phyloP scores from a whole-genome alignment of 257 asterid species.

The Vinca minor region DNA sequence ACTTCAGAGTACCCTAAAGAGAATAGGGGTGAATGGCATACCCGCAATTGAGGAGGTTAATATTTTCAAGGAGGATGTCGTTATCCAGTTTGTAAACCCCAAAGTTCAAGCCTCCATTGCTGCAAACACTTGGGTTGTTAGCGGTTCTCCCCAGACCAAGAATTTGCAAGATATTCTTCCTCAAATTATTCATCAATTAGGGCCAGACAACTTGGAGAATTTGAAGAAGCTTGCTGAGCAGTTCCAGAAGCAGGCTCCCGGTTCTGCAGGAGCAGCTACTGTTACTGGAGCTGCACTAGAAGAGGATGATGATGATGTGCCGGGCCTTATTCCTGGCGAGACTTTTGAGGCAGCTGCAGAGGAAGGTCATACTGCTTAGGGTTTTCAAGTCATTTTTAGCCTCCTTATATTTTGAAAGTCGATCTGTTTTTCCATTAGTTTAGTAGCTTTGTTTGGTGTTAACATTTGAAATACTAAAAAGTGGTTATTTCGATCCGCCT shows the following conservation, averaged over 20 bases:
- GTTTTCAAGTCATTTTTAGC: slow-evolving; percentile 19
- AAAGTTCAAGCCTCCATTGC: slow-evolving; percentile 79
- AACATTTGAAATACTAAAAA: slow-evolving; percentile 15
- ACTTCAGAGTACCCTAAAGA: slow-evolving; percentile 71
- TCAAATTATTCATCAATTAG: slow-evolving; percentile 46
- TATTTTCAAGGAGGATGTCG: slow-evolving; percentile 73
- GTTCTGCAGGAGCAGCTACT: slow-evolving; percentile 15
- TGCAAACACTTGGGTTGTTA: slow-evolving; percentile 83
- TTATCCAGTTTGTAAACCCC: slow-evolving; percentile 56
- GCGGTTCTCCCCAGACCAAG: slow-evolving; percentile 74
- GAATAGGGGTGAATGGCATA: slow-evolving; percentile 68
- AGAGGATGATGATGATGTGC: slow-evolving; percentile 64
- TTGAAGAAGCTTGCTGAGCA: slow-evolving; percentile 75
- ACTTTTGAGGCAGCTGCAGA: slow-evolving; percentile 71
- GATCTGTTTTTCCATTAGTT: slow-evolving; percentile 26
- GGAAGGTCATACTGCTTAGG: slow-evolving; percentile 37
- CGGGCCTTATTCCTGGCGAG: slow-evolving; percentile 64
- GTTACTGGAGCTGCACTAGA: slow-evolving; percentile 26
- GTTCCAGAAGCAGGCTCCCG: slow-evolving; percentile 64
- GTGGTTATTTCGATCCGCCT: slow-evolving; percentile 13
- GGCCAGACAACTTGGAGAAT: slow-evolving; percentile 76
- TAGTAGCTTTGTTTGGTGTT: slow-evolving; percentile 21
- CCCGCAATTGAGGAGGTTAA: slow-evolving; percentile 76
- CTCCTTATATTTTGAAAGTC: slow-evolving; percentile 23
- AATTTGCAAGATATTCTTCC: slow-evolving; percentile 54